Percentiles rank a stretch among this genome's conserved stretches.
Conservation (phyloP, 1,284 basidiomycete species). For the Fomitopsis schrenkii region DNA sequence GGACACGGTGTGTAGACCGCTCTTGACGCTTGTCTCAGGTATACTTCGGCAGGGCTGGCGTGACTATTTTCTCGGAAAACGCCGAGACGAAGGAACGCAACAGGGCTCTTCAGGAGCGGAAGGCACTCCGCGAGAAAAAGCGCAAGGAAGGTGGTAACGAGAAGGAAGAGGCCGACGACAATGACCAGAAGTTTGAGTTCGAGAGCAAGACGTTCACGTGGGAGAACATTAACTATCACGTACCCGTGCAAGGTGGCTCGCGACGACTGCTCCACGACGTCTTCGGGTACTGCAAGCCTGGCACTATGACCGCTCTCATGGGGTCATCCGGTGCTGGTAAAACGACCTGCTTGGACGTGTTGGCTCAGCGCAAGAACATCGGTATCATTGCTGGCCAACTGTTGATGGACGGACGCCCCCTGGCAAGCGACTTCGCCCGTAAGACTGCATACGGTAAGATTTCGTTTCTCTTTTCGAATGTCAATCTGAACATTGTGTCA, state of each 20-base stretch:
- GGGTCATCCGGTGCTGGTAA: conserved; percentile 80
- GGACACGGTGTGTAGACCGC: not conserved
- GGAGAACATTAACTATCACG: conserved; percentile 69
- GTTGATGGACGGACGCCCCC: conserved; percentile 74
- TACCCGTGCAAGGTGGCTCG: conserved; percentile 68
- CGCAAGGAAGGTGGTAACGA: conserved; percentile 27
- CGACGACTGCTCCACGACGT: conserved; percentile 79
- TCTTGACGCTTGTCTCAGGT: conserved; percentile 32
- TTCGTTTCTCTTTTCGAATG: conserved; percentile 24
- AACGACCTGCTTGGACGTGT: conserved; percentile 83
- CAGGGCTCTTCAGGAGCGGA: conserved; percentile 51
- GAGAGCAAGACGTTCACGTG: conserved; percentile 63
- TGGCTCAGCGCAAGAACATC: conserved; percentile 85
- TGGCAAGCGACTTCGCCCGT: conserved; percentile 75
- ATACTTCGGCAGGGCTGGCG: conserved; percentile 41
- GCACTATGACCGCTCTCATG: conserved; percentile 76
- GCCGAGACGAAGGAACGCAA: conserved; percentile 68
- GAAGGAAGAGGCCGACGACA: conserved; percentile 26
- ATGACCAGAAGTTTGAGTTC: conserved; percentile 11
- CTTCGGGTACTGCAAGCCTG: conserved; percentile 88
- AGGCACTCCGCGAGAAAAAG: conserved; percentile 29
- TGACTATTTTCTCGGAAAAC: conserved; percentile 70
- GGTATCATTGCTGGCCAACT: conserved; percentile 82
- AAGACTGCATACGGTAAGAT: conserved; percentile 69
- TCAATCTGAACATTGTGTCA: conserved; percentile 23